Percentiles rank a stretch among this genome's conserved stretches.
Conservation (phyloP, 1,284 basidiomycete species). For the Golubevia pallescens region DNA sequence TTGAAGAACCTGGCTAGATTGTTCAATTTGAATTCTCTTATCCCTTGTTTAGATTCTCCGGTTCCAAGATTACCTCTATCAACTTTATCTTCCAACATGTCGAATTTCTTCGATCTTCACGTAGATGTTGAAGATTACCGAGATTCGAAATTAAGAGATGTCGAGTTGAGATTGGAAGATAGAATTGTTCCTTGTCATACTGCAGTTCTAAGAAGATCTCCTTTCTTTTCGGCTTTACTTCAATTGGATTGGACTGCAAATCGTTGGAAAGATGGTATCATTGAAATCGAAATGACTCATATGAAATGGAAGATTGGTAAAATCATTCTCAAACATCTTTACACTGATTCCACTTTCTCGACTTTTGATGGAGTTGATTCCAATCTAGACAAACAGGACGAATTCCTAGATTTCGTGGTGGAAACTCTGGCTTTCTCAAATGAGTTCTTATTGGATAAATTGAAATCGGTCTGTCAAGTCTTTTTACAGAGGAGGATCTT, state of each 20-base stretch:
- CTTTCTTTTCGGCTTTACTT: slow-evolving; percentile 51
- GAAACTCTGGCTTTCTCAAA: slow-evolving; percentile 57
- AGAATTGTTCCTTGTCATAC: slow-evolving; percentile 46
- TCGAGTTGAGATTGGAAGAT: slow-evolving; percentile 44
- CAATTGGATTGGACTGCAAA: slow-evolving; percentile 46
- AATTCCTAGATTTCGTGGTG: slow-evolving; percentile 53
- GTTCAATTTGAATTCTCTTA: slow-evolving; percentile 31
- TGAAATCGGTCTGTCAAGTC: slow-evolving; percentile 41
- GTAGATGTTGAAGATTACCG: slow-evolving; percentile 19
- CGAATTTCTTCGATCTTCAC: slow-evolving; percentile 19
- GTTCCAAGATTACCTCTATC: slow-evolving; percentile 35
- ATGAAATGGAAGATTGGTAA: slow-evolving; percentile 45
- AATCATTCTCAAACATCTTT: slow-evolving; percentile 45
- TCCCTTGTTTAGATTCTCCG: slow-evolving; percentile 23
- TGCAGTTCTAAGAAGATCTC: slow-evolving; percentile 47
- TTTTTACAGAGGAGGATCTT: slow-evolving; percentile 42
- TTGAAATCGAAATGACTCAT: slow-evolving; percentile 47
- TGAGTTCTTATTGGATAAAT: slow-evolving; percentile 49
- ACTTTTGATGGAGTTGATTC: slow-evolving; percentile 19
- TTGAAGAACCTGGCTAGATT: slow-evolving; percentile 27
- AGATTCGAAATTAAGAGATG: slow-evolving; percentile 33
- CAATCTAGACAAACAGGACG: slow-evolving; percentile 31
- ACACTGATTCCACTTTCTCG: slow-evolving; percentile 29
- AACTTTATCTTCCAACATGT: slow-evolving; percentile 32
- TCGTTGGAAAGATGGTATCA: slow-evolving; percentile 28